Conservation (phyloP, 768 basidiomycete species). For the Kwoniella sp. region DNA sequence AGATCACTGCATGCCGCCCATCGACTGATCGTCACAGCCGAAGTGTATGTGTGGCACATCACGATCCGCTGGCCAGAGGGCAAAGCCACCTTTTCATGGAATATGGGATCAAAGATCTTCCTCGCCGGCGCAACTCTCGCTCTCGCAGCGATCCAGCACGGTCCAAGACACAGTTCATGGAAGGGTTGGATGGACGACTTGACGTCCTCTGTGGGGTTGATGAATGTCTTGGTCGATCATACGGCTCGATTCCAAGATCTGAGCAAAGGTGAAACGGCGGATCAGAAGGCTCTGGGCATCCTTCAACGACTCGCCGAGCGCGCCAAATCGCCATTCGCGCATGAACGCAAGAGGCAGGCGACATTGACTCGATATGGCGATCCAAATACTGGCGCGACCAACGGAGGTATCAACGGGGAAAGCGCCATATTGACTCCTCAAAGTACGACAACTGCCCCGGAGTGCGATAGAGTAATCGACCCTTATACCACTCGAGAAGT, state of each 20-base stretch:
- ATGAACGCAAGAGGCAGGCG: background rate
- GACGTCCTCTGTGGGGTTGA: conserved; percentile 3
- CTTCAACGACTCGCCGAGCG: conserved; percentile 5
- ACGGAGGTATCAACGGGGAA: background rate
- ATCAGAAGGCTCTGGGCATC: conserved; percentile 10
- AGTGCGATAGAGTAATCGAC: conserved; percentile 4
- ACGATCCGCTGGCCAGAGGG: conserved; percentile 17
- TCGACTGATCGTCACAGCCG: conserved; percentile 11
- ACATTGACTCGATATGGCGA: background rate
- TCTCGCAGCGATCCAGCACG: conserved; percentile 4
- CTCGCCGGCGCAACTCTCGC: conserved; percentile 11
- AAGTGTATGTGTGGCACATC: conserved; percentile 10
- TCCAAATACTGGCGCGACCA: background rate
- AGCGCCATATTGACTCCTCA: background rate
- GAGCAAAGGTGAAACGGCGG: background rate
- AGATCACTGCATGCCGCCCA: conserved; percentile 10
- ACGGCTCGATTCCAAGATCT: background rate
- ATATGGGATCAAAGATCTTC: conserved; percentile 18
- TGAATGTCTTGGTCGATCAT: conserved; percentile 9
- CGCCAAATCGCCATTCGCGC: background rate
- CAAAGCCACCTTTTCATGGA: conserved; percentile 12
- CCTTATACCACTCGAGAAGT: conserved; percentile 15
- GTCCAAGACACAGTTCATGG: background rate
- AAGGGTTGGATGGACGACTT: conserved; percentile 10
- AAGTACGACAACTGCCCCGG: background rate